phyloP scores from a whole-genome alignment of 164 flowering plant species.

The Nymphaea thermarum region DNA sequence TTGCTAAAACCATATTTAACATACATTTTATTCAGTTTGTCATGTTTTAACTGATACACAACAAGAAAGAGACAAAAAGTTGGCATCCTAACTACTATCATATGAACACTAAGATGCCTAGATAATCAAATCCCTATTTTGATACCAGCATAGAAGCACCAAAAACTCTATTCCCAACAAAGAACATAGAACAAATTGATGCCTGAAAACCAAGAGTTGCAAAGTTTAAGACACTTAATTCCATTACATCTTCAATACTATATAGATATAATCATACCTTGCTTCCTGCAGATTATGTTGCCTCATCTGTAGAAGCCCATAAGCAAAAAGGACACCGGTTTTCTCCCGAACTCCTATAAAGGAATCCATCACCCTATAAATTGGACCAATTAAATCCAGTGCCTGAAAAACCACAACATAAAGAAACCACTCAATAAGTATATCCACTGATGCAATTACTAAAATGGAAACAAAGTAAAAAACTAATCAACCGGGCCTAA shows the following conservation, averaged over 20 bases:
- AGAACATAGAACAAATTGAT: no score
- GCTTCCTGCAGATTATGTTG: slow-evolving; percentile 91
- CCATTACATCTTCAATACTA: background rate
- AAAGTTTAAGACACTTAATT: background rate
- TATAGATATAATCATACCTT: slow-evolving; percentile 27
- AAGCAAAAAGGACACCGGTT: slow-evolving; percentile 67
- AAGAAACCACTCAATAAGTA: background rate
- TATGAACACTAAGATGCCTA: no score
- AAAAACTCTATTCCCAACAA: no score
- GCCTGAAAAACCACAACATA: slow-evolving; percentile 35
- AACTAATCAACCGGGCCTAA: background rate
- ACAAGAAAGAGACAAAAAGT: no score
- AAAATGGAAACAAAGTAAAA: background rate
- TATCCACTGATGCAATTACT: background rate
- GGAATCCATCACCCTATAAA: slow-evolving; percentile 66
- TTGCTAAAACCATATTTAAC: background rate
- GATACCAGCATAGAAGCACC: no score
- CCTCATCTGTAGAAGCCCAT: slow-evolving; percentile 86
- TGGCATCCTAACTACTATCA: no score
- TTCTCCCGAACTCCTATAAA: slow-evolving; percentile 87
- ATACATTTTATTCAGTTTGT: no score
- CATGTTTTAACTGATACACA: no score
- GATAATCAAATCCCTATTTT: no score
- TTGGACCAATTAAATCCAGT: slow-evolving; percentile 83
- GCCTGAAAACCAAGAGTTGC: background rate